These are phyloP conservation scores for Comarum palustre DNA, from an alignment of 306 rosid genomes.

Conservation along the genomic window DNA sequence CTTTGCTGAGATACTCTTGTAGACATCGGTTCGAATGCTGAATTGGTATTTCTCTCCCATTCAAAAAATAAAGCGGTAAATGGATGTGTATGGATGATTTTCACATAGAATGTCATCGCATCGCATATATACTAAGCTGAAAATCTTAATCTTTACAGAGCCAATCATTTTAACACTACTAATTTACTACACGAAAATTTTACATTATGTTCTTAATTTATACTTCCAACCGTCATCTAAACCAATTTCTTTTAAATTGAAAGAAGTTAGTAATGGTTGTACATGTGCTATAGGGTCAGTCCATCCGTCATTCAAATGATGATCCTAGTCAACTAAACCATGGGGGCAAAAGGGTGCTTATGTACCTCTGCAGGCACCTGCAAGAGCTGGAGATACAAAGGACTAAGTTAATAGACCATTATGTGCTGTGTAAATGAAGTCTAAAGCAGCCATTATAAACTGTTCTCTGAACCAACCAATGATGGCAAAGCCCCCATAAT, in stretches of 20 bases:
- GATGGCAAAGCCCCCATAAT: conserved; percentile 9
- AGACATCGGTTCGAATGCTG: no score
- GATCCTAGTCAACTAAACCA: conserved; percentile 3
- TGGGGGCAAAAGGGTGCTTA: conserved; percentile 12
- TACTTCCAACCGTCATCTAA: no score
- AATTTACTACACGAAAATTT: neutral
- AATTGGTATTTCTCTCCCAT: no score
- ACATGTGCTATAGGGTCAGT: neutral
- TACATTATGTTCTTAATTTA: neutral
- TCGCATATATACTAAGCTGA: no score
- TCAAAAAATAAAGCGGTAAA: no score
- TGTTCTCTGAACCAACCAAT: conserved; percentile 9
- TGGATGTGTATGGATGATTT: no score
- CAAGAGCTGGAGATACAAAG: neutral
- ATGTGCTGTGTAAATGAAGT: neutral
- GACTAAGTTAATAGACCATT: neutral
- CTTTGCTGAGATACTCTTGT: no score
- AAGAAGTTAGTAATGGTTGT: neutral
- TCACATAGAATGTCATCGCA: no score
- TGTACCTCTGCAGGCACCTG: conserved; percentile 1
- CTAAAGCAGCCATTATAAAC: conserved; percentile 1
- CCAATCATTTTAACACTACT: no score
- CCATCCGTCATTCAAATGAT: conserved; percentile 7
- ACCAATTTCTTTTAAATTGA: no score
- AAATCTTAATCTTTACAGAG: no score